Evolutionary conservation across 768 basidiomycete genomes (phyloP).

Genomic region (Russula foetens): DNA sequence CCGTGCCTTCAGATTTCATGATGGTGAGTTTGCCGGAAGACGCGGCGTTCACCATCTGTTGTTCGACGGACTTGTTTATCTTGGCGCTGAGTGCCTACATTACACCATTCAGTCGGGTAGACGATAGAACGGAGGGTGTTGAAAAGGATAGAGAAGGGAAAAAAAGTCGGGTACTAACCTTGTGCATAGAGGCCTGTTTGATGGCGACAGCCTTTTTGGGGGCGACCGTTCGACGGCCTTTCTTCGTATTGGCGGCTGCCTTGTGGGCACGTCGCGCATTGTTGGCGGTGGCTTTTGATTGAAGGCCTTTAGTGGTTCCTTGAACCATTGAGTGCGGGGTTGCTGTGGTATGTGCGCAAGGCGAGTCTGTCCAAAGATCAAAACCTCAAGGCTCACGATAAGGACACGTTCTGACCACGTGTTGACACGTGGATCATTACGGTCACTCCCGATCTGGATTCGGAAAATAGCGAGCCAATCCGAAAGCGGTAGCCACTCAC

Average conservation of each 20-base stretch:
- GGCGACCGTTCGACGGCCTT: constrained; percentile 68
- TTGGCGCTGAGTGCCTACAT: constrained; percentile 75
- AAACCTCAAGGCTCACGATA: too few relatives aligned
- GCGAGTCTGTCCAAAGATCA: too few relatives aligned
- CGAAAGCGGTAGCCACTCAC: neutral
- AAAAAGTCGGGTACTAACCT: constrained; percentile 31
- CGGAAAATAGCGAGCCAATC: too few relatives aligned
- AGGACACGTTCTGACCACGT: too few relatives aligned
- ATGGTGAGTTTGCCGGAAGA: constrained; percentile 87
- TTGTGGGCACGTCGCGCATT: constrained; percentile 54
- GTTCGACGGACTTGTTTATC: constrained; percentile 87
- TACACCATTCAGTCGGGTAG: neutral
- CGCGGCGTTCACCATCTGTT: constrained; percentile 84
- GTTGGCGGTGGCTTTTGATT: constrained; percentile 36
- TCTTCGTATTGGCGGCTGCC: constrained; percentile 64
- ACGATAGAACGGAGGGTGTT: neutral
- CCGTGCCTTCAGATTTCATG: constrained; percentile 62
- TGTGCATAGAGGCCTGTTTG: constrained; percentile 69
- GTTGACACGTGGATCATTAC: constrained; percentile 4
- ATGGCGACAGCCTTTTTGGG: constrained; percentile 74
- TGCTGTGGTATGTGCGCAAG: too few relatives aligned
- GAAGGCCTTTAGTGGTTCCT: constrained; percentile 77
- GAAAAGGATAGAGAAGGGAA: neutral
- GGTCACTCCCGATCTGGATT: too few relatives aligned
- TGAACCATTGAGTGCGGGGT: constrained; percentile 72